A percentile compares a stretch with the other conserved stretches of the same genome.
Conservation (phyloP, 2,329 filamentous ascomycete genomes). For the Exophiala dermatitidis region DNA sequence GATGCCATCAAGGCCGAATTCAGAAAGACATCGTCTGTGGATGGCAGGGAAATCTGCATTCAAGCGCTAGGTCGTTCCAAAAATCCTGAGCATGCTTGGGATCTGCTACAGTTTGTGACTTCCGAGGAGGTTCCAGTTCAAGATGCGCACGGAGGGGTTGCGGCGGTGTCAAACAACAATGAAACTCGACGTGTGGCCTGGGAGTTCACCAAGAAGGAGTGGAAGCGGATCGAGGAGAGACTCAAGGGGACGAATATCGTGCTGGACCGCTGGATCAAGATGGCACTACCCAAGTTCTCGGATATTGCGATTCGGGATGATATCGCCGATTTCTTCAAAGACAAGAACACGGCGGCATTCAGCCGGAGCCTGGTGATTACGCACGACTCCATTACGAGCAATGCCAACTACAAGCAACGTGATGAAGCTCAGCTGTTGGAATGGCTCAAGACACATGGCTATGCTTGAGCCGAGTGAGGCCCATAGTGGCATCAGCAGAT, state of each 20-base stretch:
- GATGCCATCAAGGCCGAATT: slow-evolving; percentile 78
- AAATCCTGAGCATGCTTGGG: slow-evolving; percentile 58
- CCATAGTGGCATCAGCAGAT: neutral
- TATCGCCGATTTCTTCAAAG: slow-evolving; percentile 75
- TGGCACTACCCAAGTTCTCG: slow-evolving; percentile 71
- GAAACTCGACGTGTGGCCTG: slow-evolving; percentile 69
- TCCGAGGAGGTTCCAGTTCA: slow-evolving; percentile 77
- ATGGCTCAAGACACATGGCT: slow-evolving; percentile 64
- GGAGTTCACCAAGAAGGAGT: slow-evolving; percentile 79
- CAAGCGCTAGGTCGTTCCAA: slow-evolving; percentile 67
- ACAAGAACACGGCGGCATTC: slow-evolving; percentile 70
- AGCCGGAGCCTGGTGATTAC: slow-evolving; percentile 80
- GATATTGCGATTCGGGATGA: slow-evolving; percentile 63
- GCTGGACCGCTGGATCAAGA: slow-evolving; percentile 78
- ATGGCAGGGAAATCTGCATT: slow-evolving; percentile 83
- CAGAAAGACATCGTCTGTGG: slow-evolving; percentile 71
- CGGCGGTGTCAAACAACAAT: slow-evolving; percentile 64
- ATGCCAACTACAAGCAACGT: slow-evolving; percentile 72
- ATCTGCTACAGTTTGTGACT: slow-evolving; percentile 67
- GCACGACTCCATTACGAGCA: slow-evolving; percentile 74
- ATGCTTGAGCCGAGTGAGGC: slow-evolving; percentile 38
- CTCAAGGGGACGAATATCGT: slow-evolving; percentile 77
- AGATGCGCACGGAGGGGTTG: slow-evolving; percentile 79
- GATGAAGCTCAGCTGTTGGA: slow-evolving; percentile 67
- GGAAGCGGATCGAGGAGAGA: slow-evolving; percentile 61